Evolutionary conservation across 140 eudicot species (phyloP).

Genomic region (Oenanthe javanica): DNA sequence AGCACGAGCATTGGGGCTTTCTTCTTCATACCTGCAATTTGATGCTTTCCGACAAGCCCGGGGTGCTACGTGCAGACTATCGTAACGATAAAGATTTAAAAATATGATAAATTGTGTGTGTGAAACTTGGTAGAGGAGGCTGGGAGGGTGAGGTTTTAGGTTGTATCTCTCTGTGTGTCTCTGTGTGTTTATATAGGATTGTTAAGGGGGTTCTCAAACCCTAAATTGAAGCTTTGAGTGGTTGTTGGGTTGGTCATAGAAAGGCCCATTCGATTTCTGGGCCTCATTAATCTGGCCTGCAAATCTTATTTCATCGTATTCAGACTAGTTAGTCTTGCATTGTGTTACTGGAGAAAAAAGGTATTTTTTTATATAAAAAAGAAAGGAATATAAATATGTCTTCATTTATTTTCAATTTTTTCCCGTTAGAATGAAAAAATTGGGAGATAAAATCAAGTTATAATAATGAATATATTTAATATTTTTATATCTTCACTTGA

Average conservation of each 20-base stretch:
- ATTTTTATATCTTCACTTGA: too few relatives aligned
- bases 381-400: too few relatives aligned
- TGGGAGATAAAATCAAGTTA: too few relatives aligned
- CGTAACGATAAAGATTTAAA: too few relatives aligned
- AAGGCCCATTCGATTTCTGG: neutral
- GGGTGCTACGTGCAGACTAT: constrained; percentile 63
- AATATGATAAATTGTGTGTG: too few relatives aligned
- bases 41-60: constrained; percentile 71
- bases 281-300: neutral
- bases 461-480: too few relatives aligned
- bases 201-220: neutral
- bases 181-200: neutral
- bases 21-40: constrained; percentile 28
- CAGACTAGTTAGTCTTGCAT: too few relatives aligned
- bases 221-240: neutral
- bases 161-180: neutral
- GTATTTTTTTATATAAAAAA: too few relatives aligned
- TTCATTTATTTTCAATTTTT: too few relatives aligned
- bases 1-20: constrained; percentile 81
- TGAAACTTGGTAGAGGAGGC: neutral
- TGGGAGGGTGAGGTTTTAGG: neutral
- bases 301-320: neutral
- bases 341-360: too few relatives aligned
- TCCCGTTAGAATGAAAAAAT: too few relatives aligned
- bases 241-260: neutral